These are phyloP conservation scores for Ajuga chamaepitys DNA, from an alignment of 257 asterid genomes.

Conservation along the genomic window DNA sequence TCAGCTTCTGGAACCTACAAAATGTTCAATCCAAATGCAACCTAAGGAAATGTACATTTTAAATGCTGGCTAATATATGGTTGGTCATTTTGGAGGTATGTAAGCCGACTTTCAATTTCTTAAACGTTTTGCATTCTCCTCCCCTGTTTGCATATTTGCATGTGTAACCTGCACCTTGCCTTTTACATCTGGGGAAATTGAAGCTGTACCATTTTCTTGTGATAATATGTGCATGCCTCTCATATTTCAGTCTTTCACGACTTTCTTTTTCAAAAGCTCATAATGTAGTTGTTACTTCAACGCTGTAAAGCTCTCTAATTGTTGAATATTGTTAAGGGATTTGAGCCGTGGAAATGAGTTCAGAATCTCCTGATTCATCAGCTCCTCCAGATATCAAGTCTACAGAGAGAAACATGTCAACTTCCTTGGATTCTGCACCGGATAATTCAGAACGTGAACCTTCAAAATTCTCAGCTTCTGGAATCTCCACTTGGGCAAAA, in stretches of 20 bases:
- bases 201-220: not conserved
- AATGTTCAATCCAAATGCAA: not conserved
- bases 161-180: not conserved
- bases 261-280: not conserved
- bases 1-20: not conserved
- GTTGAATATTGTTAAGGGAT: conserved; percentile 9
- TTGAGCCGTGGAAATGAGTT: conserved; percentile 37
- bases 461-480: conserved; percentile 68
- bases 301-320: conserved; percentile 5
- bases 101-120: not conserved
- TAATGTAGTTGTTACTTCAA: conserved; percentile 8
- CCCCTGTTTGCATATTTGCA: not conserved
- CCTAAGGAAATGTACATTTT: not conserved
- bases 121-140: not conserved
- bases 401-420: conserved; percentile 24
- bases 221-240: not conserved
- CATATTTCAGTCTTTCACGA: not conserved
- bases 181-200: not conserved
- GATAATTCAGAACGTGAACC: conserved; percentile 39
- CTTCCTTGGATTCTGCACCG: conserved; percentile 34
- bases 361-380: conserved; percentile 44
- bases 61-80: not conserved
- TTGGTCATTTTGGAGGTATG: not conserved
- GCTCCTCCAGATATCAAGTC: conserved; percentile 27
- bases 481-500: conserved; percentile 89